phyloP scores from a whole-genome alignment of 257 asterid genomes.

The Thymus mandschuricus region DNA sequence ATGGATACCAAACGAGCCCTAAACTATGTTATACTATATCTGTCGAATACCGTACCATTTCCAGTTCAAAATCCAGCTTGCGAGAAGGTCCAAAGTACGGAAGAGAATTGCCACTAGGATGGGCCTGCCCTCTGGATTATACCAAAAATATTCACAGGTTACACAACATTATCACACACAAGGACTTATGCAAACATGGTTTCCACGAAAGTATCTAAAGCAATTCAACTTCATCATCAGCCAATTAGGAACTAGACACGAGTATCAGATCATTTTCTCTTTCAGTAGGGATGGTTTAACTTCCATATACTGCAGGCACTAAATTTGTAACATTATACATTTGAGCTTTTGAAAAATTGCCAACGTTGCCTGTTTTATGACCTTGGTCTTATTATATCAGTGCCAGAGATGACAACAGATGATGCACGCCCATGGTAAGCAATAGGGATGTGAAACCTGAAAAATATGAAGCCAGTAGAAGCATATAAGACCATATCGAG shows the following conservation, averaged over 20 bases:
- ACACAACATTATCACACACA: slow-evolving; percentile 19
- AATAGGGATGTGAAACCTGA: slow-evolving; percentile 95
- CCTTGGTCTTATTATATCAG: slow-evolving; percentile 93
- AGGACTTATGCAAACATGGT: slow-evolving; percentile 7
- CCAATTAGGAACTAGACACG: slow-evolving; percentile 10
- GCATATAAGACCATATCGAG: neutral
- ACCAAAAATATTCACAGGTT: slow-evolving; percentile 29
- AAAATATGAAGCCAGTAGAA: slow-evolving; percentile 25
- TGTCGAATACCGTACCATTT: slow-evolving; percentile 63
- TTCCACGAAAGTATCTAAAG: slow-evolving; percentile 7
- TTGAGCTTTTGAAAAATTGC: slow-evolving; percentile 6
- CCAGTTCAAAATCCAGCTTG: slow-evolving; percentile 96
- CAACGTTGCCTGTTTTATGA: slow-evolving; percentile 29
- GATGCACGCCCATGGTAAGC: slow-evolving; percentile 99
- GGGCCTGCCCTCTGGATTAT: slow-evolving; percentile 84
- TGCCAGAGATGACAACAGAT: slow-evolving; percentile 89
- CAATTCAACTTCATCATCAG: slow-evolving; percentile 14
- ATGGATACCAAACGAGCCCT: too few species aligned
- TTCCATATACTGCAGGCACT: neutral
- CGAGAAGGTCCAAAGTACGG: slow-evolving; percentile 97
- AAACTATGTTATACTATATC: slow-evolving; percentile 11
- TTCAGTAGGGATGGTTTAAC: neutral
- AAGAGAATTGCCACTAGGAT: slow-evolving; percentile 59
- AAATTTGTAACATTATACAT: neutral
- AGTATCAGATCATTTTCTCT: neutral